phyloP scores from a whole-genome alignment of 352 stramenopile species.

The Phytopythium boreale region DNA sequence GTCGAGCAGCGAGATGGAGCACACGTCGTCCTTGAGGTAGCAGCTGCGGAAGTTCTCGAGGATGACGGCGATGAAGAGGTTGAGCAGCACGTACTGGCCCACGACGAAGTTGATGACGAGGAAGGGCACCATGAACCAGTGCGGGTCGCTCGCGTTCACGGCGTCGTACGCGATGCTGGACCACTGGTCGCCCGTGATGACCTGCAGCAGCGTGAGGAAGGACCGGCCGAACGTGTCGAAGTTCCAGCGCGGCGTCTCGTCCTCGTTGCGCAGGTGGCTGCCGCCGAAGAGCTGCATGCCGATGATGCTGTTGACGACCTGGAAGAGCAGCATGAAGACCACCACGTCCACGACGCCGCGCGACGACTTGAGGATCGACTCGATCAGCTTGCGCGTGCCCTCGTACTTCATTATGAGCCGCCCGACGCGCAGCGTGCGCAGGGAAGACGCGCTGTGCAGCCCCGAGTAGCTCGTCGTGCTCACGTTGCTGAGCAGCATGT shows the following conservation, averaged over 20 bases:
- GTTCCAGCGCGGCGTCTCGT: constrained; percentile 64
- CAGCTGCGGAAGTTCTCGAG: constrained; percentile 81
- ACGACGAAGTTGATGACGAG: constrained; percentile 76
- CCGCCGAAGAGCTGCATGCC: constrained; percentile 80
- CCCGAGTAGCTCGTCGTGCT: constrained; percentile 42
- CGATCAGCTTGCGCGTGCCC: constrained; percentile 70
- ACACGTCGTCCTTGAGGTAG: constrained; percentile 76
- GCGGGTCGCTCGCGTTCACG: constrained; percentile 58
- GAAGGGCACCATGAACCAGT: constrained; percentile 72
- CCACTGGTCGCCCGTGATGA: constrained; percentile 79
- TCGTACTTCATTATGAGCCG: constrained; percentile 83
- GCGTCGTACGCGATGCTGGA: constrained; percentile 74
- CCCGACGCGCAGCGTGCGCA: constrained; percentile 67
- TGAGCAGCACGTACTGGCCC: constrained; percentile 76
- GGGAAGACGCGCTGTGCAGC: constrained; percentile 61
- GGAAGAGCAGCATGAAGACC: constrained; percentile 71
- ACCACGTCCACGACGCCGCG: constrained; percentile 74
- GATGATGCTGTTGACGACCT: constrained; percentile 72
- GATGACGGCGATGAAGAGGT: constrained; percentile 83
- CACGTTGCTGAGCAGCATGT: constrained; percentile 72
- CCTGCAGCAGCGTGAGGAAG: constrained; percentile 75
- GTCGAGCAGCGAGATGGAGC: constrained; percentile 67
- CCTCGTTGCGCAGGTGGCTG: constrained; percentile 35
- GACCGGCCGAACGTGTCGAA: constrained; percentile 70
- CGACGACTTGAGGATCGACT: constrained; percentile 78